Conservation (phyloP, 2,329 filamentous ascomycete species). For the Ophiobolus disseminans region DNA sequence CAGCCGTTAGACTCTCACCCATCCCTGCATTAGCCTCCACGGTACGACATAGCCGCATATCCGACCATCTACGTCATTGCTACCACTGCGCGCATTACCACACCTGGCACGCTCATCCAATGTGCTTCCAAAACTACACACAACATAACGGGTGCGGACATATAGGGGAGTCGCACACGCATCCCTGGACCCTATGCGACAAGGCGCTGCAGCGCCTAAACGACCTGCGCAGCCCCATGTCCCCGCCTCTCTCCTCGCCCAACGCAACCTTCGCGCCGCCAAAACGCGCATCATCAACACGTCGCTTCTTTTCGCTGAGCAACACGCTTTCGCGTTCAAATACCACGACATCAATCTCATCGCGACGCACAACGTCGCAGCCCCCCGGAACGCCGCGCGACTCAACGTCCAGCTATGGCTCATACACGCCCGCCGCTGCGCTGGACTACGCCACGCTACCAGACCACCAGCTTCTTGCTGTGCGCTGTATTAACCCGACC, state of each 20-base stretch:
- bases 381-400: slow-evolving; percentile 18
- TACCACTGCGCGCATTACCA: too few relatives aligned
- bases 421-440: slow-evolving; percentile 8
- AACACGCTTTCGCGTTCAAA: slow-evolving; percentile 32
- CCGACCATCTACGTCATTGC: slow-evolving; percentile 16
- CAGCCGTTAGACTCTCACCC: slow-evolving; percentile 3
- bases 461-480: slow-evolving; percentile 33
- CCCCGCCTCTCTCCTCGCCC: slow-evolving; percentile 33
- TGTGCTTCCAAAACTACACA: slow-evolving; percentile 46
- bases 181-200: slow-evolving; percentile 40
- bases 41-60: slow-evolving; percentile 5
- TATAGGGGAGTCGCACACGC: slow-evolving; percentile 32
- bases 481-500: slow-evolving; percentile 24
- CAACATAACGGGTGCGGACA: slow-evolving; percentile 46
- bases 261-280: slow-evolving; percentile 13
- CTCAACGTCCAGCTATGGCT: slow-evolving; percentile 20
- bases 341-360: slow-evolving; percentile 22
- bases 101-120: slow-evolving; percentile 5
- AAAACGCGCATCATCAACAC: slow-evolving; percentile 29
- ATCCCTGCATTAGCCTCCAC: slow-evolving; percentile 11
- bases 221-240: slow-evolving; percentile 34
- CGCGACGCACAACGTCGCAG: slow-evolving; percentile 29
- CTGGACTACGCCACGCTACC: slow-evolving; percentile 33
- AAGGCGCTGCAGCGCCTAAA: slow-evolving; percentile 30
- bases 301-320: slow-evolving; percentile 36